Evolutionary conservation across 1,284 basidiomycete genomes (phyloP), one percentile per base, ranked within the genome.

Genomic region (Pyrrhoderma lamaoense): DNA sequence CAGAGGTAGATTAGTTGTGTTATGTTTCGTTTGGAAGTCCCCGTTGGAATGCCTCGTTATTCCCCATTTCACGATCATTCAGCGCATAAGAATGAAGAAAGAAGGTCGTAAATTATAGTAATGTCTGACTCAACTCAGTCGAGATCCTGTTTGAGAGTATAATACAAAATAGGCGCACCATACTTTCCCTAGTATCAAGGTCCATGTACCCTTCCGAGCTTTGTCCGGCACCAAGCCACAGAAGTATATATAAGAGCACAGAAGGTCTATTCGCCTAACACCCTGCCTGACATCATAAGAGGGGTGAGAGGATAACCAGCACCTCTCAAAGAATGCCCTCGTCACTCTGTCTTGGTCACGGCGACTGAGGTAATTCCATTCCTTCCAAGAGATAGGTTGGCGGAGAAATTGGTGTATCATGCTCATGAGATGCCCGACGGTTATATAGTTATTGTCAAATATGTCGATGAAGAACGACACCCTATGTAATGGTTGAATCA

Each of bases 381-480:
- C 40, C 18, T 25, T 21, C 13, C 25, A 36, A 14, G 42, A 13
- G 21, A 53, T 21, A 22, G 39, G 39, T 31, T 47, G 7, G 18
- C 47, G 47, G 7, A 53, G 21, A 35, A 25, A 19, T 5, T 42
- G 34, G 36, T 45, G 34, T n/a, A 53, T 3, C 8, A 42, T 23
- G 13, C 40, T 22, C 14, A 53, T 35, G 21, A 53, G 34, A 25
- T 53, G 46, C 2, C 52, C 52, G 35, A 53, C 47, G 18, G 52
- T 38, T 9, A 53, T 36, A 21, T 49, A 53, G 2, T 31, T 16
- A 3, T 22, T 23, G 16, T 37, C 39, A 9, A 8, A 21, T 11
- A 53, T 35, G 23, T 53, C 36, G n/a, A 53, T 40, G 22, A 22
- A 11, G 3, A 49, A 11, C 8, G 19, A 18, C 16, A 49, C 37